Conservation (phyloP, 2,329 filamentous ascomycete species). For the Ascochyta clinopodiicola region DNA sequence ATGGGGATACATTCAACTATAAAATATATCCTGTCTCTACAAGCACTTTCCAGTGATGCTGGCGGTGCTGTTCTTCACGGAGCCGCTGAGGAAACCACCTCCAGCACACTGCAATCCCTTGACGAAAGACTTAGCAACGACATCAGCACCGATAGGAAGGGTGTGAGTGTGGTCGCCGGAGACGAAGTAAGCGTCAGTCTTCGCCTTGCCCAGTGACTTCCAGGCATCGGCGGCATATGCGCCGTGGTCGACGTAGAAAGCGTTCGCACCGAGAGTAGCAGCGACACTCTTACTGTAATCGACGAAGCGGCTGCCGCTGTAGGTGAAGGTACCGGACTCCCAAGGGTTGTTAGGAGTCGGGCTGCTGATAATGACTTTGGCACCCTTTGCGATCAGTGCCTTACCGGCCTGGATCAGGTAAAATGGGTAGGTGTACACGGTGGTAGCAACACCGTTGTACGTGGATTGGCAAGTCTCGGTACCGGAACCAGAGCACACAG, state of each 20-base stretch:
- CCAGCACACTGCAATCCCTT: slow-evolving; percentile 62
- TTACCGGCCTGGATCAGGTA: slow-evolving; percentile 66
- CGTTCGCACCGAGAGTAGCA: slow-evolving; percentile 53
- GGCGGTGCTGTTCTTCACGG: slow-evolving; percentile 46
- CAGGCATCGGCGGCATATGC: slow-evolving; percentile 63
- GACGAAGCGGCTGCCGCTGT: slow-evolving; percentile 61
- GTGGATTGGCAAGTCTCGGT: slow-evolving; percentile 60
- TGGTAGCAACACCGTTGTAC: slow-evolving; percentile 61
- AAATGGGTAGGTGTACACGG: slow-evolving; percentile 65
- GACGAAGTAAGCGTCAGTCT: slow-evolving; percentile 60
- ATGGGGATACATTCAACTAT: neutral
- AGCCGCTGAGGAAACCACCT: slow-evolving; percentile 50
- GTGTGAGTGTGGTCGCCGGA: slow-evolving; percentile 70
- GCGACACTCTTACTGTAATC: slow-evolving; percentile 59
- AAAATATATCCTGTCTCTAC: slow-evolving; percentile 6
- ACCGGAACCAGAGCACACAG: slow-evolving; percentile 64
- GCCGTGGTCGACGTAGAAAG: slow-evolving; percentile 65
- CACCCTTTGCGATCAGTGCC: slow-evolving; percentile 61
- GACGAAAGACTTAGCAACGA: slow-evolving; percentile 64
- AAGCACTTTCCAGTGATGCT: slow-evolving; percentile 41
- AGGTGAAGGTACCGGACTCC: slow-evolving; percentile 62
- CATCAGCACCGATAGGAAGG: slow-evolving; percentile 61
- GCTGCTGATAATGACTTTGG: slow-evolving; percentile 64
- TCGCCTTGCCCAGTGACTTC: slow-evolving; percentile 56
- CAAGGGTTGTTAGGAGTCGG: slow-evolving; percentile 70